phyloP scores from a whole-genome alignment of 495 filamentous ascomycete genomes.

The Aspergillus conjunctus region DNA sequence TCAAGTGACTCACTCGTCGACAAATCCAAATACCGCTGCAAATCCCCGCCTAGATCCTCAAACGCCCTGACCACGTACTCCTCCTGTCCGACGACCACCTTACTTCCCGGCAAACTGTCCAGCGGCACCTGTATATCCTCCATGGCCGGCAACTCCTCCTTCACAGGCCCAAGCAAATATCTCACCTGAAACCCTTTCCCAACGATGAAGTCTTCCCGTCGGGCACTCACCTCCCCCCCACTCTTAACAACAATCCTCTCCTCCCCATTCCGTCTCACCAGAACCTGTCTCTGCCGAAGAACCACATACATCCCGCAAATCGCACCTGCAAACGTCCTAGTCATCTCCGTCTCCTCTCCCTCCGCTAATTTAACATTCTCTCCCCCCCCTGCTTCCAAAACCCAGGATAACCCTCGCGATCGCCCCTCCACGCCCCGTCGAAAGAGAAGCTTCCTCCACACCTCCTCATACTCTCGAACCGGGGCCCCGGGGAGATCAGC shows the following conservation, averaged over 20 bases:
- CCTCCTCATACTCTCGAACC: conserved; percentile 40
- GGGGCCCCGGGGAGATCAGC: conserved; percentile 40
- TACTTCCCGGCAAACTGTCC: not conserved
- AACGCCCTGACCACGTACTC: conserved; percentile 41
- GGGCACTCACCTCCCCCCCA: conserved; percentile 38
- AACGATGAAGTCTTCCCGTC: conserved; percentile 40
- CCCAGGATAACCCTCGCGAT: conserved; percentile 35
- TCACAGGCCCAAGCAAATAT: conserved; percentile 32
- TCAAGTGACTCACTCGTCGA: not conserved
- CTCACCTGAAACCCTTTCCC: conserved; percentile 29
- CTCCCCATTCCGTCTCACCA: conserved; percentile 18
- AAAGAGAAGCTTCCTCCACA: conserved; percentile 42
- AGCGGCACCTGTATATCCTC: conserved; percentile 16
- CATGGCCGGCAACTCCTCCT: conserved; percentile 32
- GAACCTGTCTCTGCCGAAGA: conserved; percentile 35
- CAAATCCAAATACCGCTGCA: not conserved
- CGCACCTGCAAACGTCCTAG: conserved; percentile 41
- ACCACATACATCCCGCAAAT: conserved; percentile 43
- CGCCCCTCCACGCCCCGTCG: conserved; percentile 28
- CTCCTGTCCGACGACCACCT: not conserved
- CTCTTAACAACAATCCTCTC: conserved; percentile 27
- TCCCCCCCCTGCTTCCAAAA: conserved; percentile 41
- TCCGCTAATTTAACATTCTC: conserved; percentile 23
- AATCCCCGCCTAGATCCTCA: conserved; percentile 23
- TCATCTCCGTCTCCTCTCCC: conserved; percentile 29